A percentile compares a stretch with the other conserved stretches of the same genome.
Conservation (phyloP, 768 basidiomycete genomes). For the Auricularia auricula-judae region DNA sequence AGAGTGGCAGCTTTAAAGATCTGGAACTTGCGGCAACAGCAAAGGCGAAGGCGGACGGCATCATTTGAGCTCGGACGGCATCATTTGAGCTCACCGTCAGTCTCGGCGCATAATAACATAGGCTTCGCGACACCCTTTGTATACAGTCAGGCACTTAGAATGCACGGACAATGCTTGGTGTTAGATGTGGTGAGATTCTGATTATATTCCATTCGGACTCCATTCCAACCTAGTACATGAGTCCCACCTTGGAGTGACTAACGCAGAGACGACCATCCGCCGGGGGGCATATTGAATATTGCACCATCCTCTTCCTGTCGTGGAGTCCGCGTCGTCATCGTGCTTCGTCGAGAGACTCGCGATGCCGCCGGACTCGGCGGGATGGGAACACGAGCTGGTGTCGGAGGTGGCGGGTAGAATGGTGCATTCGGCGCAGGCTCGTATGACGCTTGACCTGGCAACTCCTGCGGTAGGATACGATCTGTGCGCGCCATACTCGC, state of each 20-base stretch:
- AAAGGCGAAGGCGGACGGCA: background rate
- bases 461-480: background rate
- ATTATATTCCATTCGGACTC: background rate
- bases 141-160: background rate
- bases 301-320: background rate
- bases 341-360: background rate
- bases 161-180: too few species aligned
- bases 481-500: background rate
- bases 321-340: background rate
- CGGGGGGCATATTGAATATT: background rate
- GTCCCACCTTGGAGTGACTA: background rate
- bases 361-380: background rate
- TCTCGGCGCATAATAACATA: too few species aligned
- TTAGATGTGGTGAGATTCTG: background rate
- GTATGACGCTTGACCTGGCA: background rate
- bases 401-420: background rate
- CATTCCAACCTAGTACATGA: background rate
- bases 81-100: too few species aligned
- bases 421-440: background rate
- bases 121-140: too few species aligned
- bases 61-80: background rate
- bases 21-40: slow-evolving; percentile 32
- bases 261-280: background rate
- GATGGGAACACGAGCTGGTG: background rate
- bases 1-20: slow-evolving; percentile 55